phyloP scores from a whole-genome alignment of 2,329 filamentous ascomycete species.

The Phialocephala sp. region DNA sequence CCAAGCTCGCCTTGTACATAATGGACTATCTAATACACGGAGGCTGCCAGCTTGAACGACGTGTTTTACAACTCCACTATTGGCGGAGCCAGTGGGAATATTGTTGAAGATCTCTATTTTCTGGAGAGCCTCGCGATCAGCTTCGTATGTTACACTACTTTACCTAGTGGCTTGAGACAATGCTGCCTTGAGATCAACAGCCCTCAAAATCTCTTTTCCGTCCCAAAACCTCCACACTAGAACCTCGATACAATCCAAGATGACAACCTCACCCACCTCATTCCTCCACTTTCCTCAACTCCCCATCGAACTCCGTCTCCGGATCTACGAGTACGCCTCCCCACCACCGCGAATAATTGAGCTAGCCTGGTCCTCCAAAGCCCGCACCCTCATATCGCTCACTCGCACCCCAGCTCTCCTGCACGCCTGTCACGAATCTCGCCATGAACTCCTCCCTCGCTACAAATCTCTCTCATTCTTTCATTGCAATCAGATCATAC shows the following conservation, averaged over 20 bases:
- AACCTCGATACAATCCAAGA: neutral
- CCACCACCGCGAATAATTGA: conserved; percentile 19
- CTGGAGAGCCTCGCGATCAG: conserved; percentile 12
- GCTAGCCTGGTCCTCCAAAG: conserved; percentile 13
- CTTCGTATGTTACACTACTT: conserved; percentile 3
- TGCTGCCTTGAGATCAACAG: neutral
- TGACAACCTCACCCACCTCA: neutral
- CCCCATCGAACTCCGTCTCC: conserved; percentile 17
- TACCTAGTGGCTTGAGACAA: conserved; percentile 12
- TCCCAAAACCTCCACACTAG: neutral
- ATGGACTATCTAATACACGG: neutral
- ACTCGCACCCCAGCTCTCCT: conserved; percentile 34
- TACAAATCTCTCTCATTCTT: conserved; percentile 9
- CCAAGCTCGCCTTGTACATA: neutral
- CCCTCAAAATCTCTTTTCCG: neutral
- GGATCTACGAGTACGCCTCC: conserved; percentile 4
- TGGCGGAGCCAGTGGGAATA: neutral
- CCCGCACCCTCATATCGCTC: conserved; percentile 21
- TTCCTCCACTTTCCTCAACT: conserved; percentile 11
- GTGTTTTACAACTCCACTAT: neutral
- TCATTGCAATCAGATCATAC: conserved; percentile 10
- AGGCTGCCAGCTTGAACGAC: neutral
- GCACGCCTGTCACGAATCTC: conserved; percentile 36
- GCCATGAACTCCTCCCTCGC: conserved; percentile 12
- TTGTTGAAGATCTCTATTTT: neutral